Conservation (phyloP, 768 basidiomycete species). For the Lactarius deliciosus region DNA sequence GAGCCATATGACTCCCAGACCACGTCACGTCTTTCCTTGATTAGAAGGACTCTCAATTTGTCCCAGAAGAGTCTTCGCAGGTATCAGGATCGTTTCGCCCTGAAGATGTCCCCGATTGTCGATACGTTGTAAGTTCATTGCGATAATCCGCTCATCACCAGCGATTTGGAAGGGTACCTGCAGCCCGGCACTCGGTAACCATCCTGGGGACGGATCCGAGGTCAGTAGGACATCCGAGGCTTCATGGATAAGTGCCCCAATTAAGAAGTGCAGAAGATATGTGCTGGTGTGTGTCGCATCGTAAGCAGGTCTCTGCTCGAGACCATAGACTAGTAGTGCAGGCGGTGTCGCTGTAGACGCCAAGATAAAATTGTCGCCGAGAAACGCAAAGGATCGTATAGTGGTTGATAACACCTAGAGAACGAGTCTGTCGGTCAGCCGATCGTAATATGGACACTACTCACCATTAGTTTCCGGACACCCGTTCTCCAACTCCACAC, state of each 20-base stretch:
- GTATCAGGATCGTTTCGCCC: conserved; percentile 14
- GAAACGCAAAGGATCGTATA: conserved; percentile 23
- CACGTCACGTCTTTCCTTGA: conserved; percentile 1
- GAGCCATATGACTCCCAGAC: conserved; percentile 23
- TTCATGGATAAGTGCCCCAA: not conserved
- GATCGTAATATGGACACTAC: not conserved
- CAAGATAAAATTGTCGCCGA: conserved; percentile 17
- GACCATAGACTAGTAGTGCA: conserved; percentile 21
- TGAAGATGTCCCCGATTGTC: not conserved
- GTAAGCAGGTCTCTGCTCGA: conserved; percentile 11
- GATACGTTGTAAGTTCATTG: not conserved
- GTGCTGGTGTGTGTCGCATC: not conserved
- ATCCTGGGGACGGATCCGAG: conserved; percentile 22
- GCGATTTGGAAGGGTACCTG: conserved; percentile 34
- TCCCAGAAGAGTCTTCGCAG: conserved; percentile 16
- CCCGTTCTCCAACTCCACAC: conserved; percentile 30
- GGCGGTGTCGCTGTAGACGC: conserved; percentile 14
- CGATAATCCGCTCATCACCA: conserved; percentile 19
- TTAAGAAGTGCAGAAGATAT: conserved; percentile 18
- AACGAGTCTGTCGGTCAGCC: not conserved
- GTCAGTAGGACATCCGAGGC: conserved; percentile 2
- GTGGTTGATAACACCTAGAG: conserved; percentile 8
- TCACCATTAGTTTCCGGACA: conserved; percentile 18
- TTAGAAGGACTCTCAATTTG: not conserved
- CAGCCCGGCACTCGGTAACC: conserved; percentile 11